Evolutionary conservation across 2,329 filamentous ascomycete genomes (phyloP).

Genomic region (Phaeomoniella chlamydospora): DNA sequence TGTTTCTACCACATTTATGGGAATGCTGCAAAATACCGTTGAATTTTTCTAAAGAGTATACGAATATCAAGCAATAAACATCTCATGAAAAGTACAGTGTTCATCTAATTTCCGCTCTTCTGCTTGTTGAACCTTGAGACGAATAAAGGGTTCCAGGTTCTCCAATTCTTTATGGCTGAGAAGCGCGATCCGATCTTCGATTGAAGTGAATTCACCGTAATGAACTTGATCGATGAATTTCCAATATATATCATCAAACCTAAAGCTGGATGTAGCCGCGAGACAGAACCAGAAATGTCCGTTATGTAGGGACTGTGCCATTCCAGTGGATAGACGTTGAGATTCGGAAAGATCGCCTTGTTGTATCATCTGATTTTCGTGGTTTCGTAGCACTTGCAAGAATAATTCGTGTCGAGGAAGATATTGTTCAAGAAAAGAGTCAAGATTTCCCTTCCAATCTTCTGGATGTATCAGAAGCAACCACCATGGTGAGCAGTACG

Average conservation of each 20-base stretch:
- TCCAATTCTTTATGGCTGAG: constrained; percentile 12
- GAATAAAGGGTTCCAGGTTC: constrained; percentile 11
- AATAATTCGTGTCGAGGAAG: constrained; percentile 12
- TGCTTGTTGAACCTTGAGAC: constrained; percentile 13
- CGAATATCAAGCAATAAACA: too few relatives aligned
- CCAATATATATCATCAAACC: constrained; percentile 19
- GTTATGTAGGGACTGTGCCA: too few relatives aligned
- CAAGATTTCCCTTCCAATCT: constrained; percentile 14
- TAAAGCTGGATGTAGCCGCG: constrained; percentile 13
- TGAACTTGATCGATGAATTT: too few relatives aligned
- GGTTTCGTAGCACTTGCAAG: constrained; percentile 13
- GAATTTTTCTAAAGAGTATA: too few relatives aligned
- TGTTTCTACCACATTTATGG: too few relatives aligned
- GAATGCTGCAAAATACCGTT: too few relatives aligned
- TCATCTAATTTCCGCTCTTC: too few relatives aligned
- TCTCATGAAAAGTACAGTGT: too few relatives aligned
- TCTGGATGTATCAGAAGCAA: too few relatives aligned
- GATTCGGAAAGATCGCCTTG: too few relatives aligned
- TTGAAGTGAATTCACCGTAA: constrained; percentile 12
- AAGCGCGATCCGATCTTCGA: constrained; percentile 11
- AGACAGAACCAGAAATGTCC: too few relatives aligned
- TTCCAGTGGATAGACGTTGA: too few relatives aligned
- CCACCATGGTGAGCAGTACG: constrained; percentile 12
- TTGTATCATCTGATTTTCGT: constrained; percentile 10
- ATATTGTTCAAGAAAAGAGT: constrained; percentile 12